Evolutionary conservation across 208 protist genomes (phyloP), one percentile per base, ranked within the genome.

Genomic region (Crithidia bombi): DNA sequence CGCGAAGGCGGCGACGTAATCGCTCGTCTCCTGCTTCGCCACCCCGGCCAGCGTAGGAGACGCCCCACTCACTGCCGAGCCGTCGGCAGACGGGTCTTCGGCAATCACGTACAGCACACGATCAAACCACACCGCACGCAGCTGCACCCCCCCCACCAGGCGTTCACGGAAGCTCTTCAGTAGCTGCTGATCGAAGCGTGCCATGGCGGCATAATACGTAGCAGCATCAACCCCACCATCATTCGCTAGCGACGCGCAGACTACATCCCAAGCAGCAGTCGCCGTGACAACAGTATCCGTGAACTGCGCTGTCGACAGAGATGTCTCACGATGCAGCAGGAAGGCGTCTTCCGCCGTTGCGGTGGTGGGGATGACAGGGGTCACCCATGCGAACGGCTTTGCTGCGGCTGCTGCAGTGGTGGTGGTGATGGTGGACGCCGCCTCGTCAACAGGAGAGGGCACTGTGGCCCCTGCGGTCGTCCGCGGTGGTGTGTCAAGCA

Each of bases 71-170:
- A 6, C 47, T 52, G 28, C 11, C 15, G n/a, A n/a, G n/a, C 36
- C 59, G 15, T 36, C 50, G 3, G 44, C 43, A 15, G 64, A 26
- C 15, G 50, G 47, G 50, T 78, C 73, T 5, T 66, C 62, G 3
- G 79, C 71, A 23, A 89, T 70, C 14, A 89, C 79, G 68, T 86
- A 86, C 41, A 89, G 69, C 36, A 79, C 78, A 38, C 55, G 57
- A 7, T 78, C 58, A 33, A 46, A 61, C 80, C 79, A 81, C 43
- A 73, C 73, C 5, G 73, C 75, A 17, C 83, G 72, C 28, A 75
- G 64, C 25, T 75, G 80, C 39, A 83, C 71, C 9, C 80, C 73
- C 10, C 75, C 43, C 14, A 85, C 73, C 23, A 89, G 75, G 23
- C 79, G 79, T n/a, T 76, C 64, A 19, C 80, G 75, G 58, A 81